These are phyloP conservation scores for Xerocomellus dryophilus DNA, from an alignment of 768 basidiomycete genomes.

Conservation along the genomic window DNA sequence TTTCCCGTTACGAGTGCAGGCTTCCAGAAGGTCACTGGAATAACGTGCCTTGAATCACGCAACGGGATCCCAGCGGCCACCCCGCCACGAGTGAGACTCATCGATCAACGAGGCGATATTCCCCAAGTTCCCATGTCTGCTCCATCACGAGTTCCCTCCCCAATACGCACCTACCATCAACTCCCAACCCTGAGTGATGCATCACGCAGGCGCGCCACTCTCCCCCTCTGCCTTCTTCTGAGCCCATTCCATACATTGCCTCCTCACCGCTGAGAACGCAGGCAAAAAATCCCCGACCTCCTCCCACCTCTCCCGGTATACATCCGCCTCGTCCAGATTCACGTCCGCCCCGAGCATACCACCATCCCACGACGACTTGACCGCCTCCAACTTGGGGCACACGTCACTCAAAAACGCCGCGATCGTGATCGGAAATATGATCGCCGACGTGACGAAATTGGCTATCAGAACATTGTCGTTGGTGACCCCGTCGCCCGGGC, in stretches of 20 bases:
- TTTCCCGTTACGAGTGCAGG: background rate
- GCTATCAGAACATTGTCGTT: constrained; percentile 8
- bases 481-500: constrained; percentile 10
- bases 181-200: background rate
- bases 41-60: background rate
- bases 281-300: constrained; percentile 24
- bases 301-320: constrained; percentile 19
- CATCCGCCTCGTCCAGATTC: constrained; percentile 8
- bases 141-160: background rate
- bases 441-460: constrained; percentile 23
- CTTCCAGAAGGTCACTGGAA: background rate
- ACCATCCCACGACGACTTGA: constrained; percentile 16
- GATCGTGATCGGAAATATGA: constrained; percentile 15
- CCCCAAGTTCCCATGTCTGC: background rate
- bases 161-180: background rate
- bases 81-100: background rate
- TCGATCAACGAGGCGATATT: background rate
- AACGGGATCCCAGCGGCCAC: background rate
- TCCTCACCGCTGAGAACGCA: constrained; percentile 20
- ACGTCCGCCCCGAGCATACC: background rate
- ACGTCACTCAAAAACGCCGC: constrained; percentile 29
- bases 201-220: background rate
- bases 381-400: constrained; percentile 14
- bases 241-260: constrained; percentile 14
- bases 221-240: background rate